Percentiles rank a stretch among this genome's conserved stretches.
These are phyloP conservation scores for Miamiensis avidus DNA, from an alignment of 169 alveolate genomes.

Conservation along the genomic window DNA sequence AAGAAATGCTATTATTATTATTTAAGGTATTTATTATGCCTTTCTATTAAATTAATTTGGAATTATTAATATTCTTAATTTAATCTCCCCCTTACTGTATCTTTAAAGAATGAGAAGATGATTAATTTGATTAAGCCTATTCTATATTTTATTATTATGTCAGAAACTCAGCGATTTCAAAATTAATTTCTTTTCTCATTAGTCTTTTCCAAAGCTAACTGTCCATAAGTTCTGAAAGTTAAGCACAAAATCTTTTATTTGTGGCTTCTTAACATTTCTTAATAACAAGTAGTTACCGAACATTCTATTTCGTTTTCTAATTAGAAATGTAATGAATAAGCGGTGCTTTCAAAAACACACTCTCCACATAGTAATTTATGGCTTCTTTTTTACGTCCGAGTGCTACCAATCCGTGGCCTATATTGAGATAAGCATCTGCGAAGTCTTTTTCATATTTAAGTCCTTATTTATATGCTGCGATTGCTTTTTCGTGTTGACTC, in stretches of 20 bases:
- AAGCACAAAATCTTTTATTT: too few species aligned
- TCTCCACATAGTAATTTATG: background rate
- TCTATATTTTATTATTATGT: too few species aligned
- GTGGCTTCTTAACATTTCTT: background rate
- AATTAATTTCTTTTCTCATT: background rate
- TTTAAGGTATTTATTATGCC: too few species aligned
- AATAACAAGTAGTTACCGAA: background rate
- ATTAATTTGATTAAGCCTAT: too few species aligned
- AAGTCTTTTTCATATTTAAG: background rate
- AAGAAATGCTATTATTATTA: too few species aligned
- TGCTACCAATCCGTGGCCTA: background rate
- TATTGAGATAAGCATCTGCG: background rate
- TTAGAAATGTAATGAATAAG: background rate
- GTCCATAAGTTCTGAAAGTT: background rate
- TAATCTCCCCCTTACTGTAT: too few species aligned
- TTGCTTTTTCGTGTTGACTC: background rate
- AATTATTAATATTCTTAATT: too few species aligned
- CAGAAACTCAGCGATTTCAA: background rate
- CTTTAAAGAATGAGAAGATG: too few species aligned
- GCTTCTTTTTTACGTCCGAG: background rate
- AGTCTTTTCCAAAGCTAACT: background rate
- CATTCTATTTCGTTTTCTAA: too few species aligned
- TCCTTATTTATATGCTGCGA: background rate
- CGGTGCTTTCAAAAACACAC: background rate
- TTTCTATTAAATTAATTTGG: too few species aligned